phyloP scores from a whole-genome alignment of 768 basidiomycete genomes.

The Naganishia vaughanmartiniae region DNA sequence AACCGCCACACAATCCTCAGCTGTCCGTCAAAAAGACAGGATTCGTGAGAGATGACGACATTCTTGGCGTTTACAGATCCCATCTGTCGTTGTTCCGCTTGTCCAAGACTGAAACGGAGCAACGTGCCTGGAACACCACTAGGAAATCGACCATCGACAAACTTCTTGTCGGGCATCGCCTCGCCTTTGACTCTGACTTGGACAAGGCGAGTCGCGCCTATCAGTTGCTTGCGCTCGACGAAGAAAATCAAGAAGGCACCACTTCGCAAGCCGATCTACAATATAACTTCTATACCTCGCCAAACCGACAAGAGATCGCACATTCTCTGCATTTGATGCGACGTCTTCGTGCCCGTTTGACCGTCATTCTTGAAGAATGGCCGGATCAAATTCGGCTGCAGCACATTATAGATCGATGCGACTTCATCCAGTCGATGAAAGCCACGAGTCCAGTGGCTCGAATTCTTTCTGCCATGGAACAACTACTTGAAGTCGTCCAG shows the following conservation, averaged over 20 bases:
- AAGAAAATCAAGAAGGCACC: conserved; percentile 25
- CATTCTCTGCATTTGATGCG: conserved; percentile 61
- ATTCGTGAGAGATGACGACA: conserved; percentile 32
- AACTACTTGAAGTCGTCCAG: conserved; percentile 76
- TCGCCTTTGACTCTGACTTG: conserved; percentile 42
- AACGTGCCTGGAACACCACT: conserved; percentile 29
- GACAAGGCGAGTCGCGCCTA: conserved; percentile 38
- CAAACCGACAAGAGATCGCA: conserved; percentile 69
- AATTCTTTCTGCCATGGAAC: conserved; percentile 76
- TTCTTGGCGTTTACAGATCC: conserved; percentile 27
- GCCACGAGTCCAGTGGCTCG: conserved; percentile 74
- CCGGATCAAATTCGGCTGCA: conserved; percentile 98
- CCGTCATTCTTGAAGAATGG: conserved; percentile 70
- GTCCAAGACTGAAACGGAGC: background rate
- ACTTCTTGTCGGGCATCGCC: conserved; percentile 58
- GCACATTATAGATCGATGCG: conserved; percentile 71
- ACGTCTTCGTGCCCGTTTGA: conserved; percentile 60
- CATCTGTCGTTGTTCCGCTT: conserved; percentile 29
- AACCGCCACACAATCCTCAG: conserved; percentile 4
- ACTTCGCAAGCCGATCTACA: conserved; percentile 43
- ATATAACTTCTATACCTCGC: conserved; percentile 76
- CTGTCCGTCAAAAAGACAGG: background rate
- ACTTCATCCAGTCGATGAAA: conserved; percentile 62
- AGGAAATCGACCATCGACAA: conserved; percentile 35
- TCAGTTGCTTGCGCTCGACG: conserved; percentile 37